These are phyloP conservation scores for Metarhizium guizhouense DNA, from an alignment of 2,329 filamentous ascomycete species.

Conservation along the genomic window DNA sequence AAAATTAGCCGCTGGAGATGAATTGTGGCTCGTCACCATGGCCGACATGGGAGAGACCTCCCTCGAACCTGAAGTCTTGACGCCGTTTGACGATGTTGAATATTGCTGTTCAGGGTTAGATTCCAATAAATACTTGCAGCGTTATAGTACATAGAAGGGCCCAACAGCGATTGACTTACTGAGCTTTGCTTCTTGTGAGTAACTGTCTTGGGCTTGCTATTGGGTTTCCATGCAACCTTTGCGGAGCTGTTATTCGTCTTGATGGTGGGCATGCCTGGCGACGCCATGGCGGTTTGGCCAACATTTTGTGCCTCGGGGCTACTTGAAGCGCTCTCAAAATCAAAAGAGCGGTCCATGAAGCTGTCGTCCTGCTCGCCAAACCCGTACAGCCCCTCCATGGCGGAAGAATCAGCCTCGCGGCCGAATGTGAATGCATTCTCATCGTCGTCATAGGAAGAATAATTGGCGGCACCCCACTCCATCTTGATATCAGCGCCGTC, in stretches of 20 bases:
- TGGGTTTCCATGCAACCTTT: slow-evolving; percentile 14
- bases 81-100: slow-evolving; percentile 38
- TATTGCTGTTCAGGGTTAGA: slow-evolving; percentile 35
- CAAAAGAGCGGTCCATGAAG: slow-evolving; percentile 41
- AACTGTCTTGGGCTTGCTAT: slow-evolving; percentile 13
- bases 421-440: slow-evolving; percentile 27
- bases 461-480: slow-evolving; percentile 32
- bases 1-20: slow-evolving; percentile 37
- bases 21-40: slow-evolving; percentile 41
- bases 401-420: slow-evolving; percentile 15
- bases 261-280: slow-evolving; percentile 32
- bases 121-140: not conserved
- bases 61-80: slow-evolving; percentile 37
- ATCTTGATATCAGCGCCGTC: slow-evolving; percentile 30
- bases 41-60: slow-evolving; percentile 47
- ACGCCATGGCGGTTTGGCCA: slow-evolving; percentile 26
- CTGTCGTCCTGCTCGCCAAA: slow-evolving; percentile 29
- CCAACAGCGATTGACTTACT: slow-evolving; percentile 21
- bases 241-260: slow-evolving; percentile 22
- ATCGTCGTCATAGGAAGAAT: slow-evolving; percentile 27
- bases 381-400: slow-evolving; percentile 20
- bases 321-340: slow-evolving; percentile 50
- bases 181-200: slow-evolving; percentile 30
- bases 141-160: slow-evolving; percentile 8
- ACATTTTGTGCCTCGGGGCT: slow-evolving; percentile 37